Evolutionary conservation across 2,329 filamentous ascomycete species (phyloP), one percentile per base, ranked within the genome.

Genomic region (Fusarium foetens): DNA sequence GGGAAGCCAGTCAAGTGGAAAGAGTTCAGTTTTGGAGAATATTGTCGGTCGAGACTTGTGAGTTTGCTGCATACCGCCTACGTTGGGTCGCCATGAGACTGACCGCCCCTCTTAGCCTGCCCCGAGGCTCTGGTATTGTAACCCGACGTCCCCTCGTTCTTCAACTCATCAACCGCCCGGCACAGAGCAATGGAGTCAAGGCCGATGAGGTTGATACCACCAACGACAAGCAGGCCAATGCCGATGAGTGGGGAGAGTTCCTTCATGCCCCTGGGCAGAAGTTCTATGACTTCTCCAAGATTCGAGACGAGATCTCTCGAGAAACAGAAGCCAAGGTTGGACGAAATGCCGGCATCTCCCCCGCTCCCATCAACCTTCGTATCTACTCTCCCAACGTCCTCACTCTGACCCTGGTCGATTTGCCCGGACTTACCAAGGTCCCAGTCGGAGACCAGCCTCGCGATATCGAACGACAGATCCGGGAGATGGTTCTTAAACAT

Each of bases 21-120:
- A 99, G 91, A 98, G 94, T 88, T 99, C 96, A 23, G 96, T 99
- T 77, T 85, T 99, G 79, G 96, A 99, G 84, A 99, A 99, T 81
- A 99, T 99, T 79, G 96, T 99, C 64, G 96, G 96, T 66, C 90
- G 96, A 87, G 96, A 99, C 85, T 99, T 99, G 95, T 98, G 88
- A 86, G 94, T 88, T 42, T 68, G 35, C 67, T 63, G 52, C 62
- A 63, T 58, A 57, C 63, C 59, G 58, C 57, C 58, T 66, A 62
- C 64, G 45, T 57, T 54, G 29, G 41, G 43, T 54, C 39, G 48
- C 19, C 39, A 51, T 41, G 29, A 53, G 42, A 66, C 71, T 77
- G 49, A 73, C 52, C 53, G 23, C 69, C 53, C 68, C 63, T 60
- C 63, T 41, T 79, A 98, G 95, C 85, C 87, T 99, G 80, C 96